A percentile compares a stretch with the other conserved stretches of the same genome.
Conservation (phyloP, 768 basidiomycete genomes). For the Lentinula lateritia region DNA sequence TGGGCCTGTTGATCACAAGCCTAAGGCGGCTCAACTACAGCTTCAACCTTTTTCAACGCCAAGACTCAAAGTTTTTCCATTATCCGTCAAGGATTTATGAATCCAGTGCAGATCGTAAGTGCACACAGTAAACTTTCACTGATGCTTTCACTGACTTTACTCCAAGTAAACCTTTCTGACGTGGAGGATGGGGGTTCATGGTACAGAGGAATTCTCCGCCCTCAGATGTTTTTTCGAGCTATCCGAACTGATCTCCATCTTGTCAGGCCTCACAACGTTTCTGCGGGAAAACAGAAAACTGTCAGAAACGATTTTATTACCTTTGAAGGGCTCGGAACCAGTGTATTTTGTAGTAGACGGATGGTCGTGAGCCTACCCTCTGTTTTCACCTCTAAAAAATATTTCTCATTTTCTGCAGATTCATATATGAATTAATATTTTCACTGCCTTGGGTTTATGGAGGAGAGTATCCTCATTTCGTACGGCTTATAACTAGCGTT, state of each 20-base stretch:
- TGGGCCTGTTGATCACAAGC: too few species aligned
- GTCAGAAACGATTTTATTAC: slow-evolving; percentile 25
- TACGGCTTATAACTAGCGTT: slow-evolving; percentile 38
- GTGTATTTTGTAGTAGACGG: slow-evolving; percentile 71
- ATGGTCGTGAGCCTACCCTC: slow-evolving; percentile 68
- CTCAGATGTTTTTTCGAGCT: not conserved
- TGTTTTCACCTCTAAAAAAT: slow-evolving; percentile 7
- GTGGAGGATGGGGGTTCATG: not conserved
- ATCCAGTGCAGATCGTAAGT: not conserved
- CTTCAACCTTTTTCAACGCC: too few species aligned
- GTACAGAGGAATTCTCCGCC: not conserved
- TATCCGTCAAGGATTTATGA: not conserved
- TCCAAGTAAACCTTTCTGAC: not conserved
- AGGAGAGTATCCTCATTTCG: slow-evolving; percentile 66
- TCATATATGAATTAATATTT: slow-evolving; percentile 69
- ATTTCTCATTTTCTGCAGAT: slow-evolving; percentile 34
- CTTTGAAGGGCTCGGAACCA: slow-evolving; percentile 14
- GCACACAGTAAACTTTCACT: not conserved
- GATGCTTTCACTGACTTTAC: not conserved
- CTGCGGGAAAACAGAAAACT: slow-evolving; percentile 45
- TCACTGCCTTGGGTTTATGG: slow-evolving; percentile 81
- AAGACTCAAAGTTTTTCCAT: too few species aligned
- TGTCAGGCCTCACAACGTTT: slow-evolving; percentile 41
- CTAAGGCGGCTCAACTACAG: too few species aligned
- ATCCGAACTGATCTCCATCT: not conserved